phyloP scores from a whole-genome alignment of 2,329 filamentous ascomycete genomes.

The Fusarium sp. region DNA sequence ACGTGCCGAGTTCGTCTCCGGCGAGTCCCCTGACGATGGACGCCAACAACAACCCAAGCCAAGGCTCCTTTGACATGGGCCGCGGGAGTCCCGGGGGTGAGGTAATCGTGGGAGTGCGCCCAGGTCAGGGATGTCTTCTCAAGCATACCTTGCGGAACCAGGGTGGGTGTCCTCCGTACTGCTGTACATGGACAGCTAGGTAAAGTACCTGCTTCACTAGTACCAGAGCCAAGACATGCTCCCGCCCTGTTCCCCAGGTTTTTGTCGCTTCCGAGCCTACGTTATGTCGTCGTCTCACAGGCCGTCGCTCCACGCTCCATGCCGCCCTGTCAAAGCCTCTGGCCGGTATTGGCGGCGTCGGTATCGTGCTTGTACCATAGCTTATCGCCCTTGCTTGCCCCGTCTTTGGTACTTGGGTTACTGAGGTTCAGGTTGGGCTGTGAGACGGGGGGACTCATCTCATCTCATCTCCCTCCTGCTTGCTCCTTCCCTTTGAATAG shows the following conservation, averaged over 20 bases:
- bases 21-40: conserved; percentile 3
- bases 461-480: conserved; percentile 32
- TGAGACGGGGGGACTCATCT: conserved; percentile 39
- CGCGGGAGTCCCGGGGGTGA: conserved; percentile 26
- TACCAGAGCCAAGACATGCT: conserved; percentile 46
- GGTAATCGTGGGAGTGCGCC: conserved; percentile 24
- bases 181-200: conserved; percentile 25
- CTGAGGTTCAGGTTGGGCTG: conserved; percentile 27
- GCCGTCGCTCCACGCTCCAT: conserved; percentile 21
- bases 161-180: conserved; percentile 7
- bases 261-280: conserved; percentile 39
- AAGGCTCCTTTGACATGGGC: conserved; percentile 21
- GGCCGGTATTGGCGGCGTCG: conserved; percentile 28
- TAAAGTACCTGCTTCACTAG: conserved; percentile 45
- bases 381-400: conserved; percentile 43
- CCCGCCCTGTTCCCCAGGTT: conserved; percentile 51
- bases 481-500: conserved; percentile 42
- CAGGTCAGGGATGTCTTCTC: conserved; percentile 28
- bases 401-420: conserved; percentile 27
- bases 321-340: conserved; percentile 40
- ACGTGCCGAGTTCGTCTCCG: conserved; percentile 15
- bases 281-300: conserved; percentile 41
- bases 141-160: conserved; percentile 7
- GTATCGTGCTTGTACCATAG: conserved; percentile 31
- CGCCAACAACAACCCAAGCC: conserved; percentile 21